Evolutionary conservation across 2,329 filamentous ascomycete species (phyloP), one percentile per base, ranked within the genome.

Genomic region (Xylariaceae sp.): DNA sequence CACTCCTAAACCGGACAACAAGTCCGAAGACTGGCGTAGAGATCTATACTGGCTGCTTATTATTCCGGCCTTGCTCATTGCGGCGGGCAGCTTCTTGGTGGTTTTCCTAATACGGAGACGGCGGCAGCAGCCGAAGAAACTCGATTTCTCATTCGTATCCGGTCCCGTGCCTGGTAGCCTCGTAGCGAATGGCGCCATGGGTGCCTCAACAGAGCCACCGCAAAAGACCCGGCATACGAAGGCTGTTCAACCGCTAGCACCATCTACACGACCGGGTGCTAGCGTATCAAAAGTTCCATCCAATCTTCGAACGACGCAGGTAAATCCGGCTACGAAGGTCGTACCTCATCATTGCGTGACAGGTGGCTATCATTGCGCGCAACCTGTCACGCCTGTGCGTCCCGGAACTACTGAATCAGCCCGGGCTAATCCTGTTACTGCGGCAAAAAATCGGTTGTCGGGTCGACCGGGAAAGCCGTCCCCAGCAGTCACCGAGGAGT

Each of bases 141-240:
- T 60, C 30, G 46, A 59, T 31, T 55, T 62, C 9, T 50, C 54
- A 26, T 57, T 68, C 39, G 64, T 70, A 9, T 68, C 67, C 2
- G 66, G 64, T 4, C 67, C 67, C 3, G 48, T 69, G 29, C 64
- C 67, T 4, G 66, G 67, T 6, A 65, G 49, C 45, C 67, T 68
- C 45, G 57, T 65, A 41, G 58, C 60, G 9, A 62, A 64, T 34
- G 59, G 57, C 19, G 53, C 61, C 6, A 58, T 54, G n/a, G 58
- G 60, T 9, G 56, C 49, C 6, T 59, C 58, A 8, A 44, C 56
- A 30, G 57, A 61, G 8, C 35, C 35, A 11, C 35, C 35, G 12
- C 5, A 37, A 2, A 59, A 58, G 30, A 47, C 61, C 41, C 59
- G 53, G 44, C 58, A 52, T 29, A 60, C 65, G 53, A 47, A 62